Conservation (phyloP, 305 asterid genomes). For the Solanum hybrid region DNA sequence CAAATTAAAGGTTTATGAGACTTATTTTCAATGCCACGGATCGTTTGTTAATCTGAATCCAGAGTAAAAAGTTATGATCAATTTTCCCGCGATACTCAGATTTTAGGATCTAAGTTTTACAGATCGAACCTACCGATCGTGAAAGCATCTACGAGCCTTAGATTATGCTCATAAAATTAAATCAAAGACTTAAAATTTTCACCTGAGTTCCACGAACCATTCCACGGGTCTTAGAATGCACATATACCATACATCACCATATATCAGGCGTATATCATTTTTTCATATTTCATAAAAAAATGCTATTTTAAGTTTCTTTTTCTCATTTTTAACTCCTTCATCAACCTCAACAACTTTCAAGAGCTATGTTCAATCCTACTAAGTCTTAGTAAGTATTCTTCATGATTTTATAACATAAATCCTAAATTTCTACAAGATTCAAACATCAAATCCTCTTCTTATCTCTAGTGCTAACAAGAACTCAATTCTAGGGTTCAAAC, state of each 20-base stretch:
- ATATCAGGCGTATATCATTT: not conserved
- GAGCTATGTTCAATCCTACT: not conserved
- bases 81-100: not conserved
- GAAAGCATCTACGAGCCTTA: not conserved
- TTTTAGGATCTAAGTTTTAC: not conserved
- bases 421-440: not conserved
- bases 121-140: not conserved
- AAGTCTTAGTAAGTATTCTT: not conserved
- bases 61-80: not conserved
- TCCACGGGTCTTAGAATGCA: not conserved
- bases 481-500: not conserved
- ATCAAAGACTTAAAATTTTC: not conserved
- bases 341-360: not conserved
- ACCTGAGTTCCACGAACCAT: not conserved
- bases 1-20: not conserved
- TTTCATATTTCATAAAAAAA: not conserved
- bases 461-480: not conserved
- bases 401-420: not conserved
- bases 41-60: not conserved
- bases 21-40: no score
- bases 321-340: not conserved
- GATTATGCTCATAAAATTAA: not conserved
- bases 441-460: not conserved
- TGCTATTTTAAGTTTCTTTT: no score
- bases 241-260: not conserved